phyloP scores from a whole-genome alignment of 495 filamentous ascomycete genomes.

The Penicillium cataractarum region DNA sequence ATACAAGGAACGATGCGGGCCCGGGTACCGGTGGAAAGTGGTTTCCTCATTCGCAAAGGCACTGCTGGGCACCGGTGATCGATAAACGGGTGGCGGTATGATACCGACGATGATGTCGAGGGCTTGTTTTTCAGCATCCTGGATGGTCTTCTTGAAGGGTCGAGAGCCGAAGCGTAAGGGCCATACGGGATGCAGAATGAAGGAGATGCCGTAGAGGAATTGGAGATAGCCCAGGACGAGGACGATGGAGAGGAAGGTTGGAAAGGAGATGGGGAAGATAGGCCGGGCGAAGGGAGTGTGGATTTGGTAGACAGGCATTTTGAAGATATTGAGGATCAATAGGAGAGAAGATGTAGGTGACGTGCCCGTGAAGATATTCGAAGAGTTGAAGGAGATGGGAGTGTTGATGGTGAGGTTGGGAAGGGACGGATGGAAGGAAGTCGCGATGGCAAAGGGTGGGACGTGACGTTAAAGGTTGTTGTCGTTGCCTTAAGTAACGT shows the following conservation, averaged over 20 bases:
- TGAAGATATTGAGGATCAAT: not conserved
- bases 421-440: not conserved
- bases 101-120: constrained; percentile 20
- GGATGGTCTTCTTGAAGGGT: constrained; percentile 18
- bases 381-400: too few species aligned
- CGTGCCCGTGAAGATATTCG: too few species aligned
- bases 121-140: constrained; percentile 14
- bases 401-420: not conserved
- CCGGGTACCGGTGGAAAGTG: not conserved
- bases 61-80: constrained; percentile 18
- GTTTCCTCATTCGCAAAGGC: constrained; percentile 2
- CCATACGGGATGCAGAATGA: constrained; percentile 19
- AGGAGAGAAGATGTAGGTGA: not conserved
- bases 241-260: constrained; percentile 19
- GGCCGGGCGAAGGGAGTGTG: constrained; percentile 6
- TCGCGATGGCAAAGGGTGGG: not conserved
- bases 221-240: constrained; percentile 19
- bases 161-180: constrained; percentile 15
- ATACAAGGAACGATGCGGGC: not conserved
- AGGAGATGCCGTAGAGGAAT: constrained; percentile 26
- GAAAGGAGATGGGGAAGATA: constrained; percentile 23
- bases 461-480: too few species aligned
- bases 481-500: too few species aligned
- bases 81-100: constrained; percentile 20
- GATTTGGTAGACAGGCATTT: too few species aligned